A percentile compares a stretch with the other conserved stretches of the same genome.
These are phyloP conservation scores for Trichocladium uniseriatum DNA, from an alignment of 495 filamentous ascomycete species.

Conservation along the genomic window DNA sequence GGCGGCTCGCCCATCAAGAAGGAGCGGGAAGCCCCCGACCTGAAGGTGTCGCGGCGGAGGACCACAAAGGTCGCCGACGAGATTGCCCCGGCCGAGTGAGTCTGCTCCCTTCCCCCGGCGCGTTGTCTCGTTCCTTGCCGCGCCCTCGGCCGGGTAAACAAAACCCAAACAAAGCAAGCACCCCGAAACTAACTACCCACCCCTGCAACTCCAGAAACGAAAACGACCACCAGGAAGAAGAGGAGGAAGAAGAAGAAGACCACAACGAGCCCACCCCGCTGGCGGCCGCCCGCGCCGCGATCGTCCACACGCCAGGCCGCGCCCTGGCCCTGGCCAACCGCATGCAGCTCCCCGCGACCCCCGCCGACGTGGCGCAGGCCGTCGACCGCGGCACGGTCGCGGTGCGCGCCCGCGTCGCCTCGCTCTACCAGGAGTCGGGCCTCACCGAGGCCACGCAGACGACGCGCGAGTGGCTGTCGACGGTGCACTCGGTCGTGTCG, in stretches of 20 bases:
- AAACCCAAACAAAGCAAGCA: slow-evolving; percentile 1
- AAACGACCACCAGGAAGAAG: too few relatives aligned
- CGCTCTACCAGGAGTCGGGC: slow-evolving; percentile 41
- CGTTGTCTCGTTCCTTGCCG: neutral
- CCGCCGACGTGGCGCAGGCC: slow-evolving; percentile 69
- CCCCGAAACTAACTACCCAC: slow-evolving; percentile 1
- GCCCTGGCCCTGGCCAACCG: slow-evolving; percentile 42
- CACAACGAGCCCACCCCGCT: slow-evolving; percentile 6
- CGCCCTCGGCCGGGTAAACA: slow-evolving; percentile 1
- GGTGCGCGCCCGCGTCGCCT: slow-evolving; percentile 45
- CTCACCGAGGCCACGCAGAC: slow-evolving; percentile 48
- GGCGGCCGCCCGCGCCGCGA: slow-evolving; percentile 30
- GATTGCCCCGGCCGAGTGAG: slow-evolving; percentile 33
- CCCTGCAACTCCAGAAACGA: neutral
- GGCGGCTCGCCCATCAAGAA: slow-evolving; percentile 68
- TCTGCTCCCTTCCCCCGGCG: neutral
- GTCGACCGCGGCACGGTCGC: slow-evolving; percentile 66
- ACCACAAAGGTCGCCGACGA: slow-evolving; percentile 43
- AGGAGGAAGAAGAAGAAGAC: neutral
- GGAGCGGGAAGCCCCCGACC: slow-evolving; percentile 36
- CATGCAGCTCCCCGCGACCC: slow-evolving; percentile 68
- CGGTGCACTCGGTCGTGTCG: slow-evolving; percentile 57
- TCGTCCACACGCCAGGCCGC: slow-evolving; percentile 50
- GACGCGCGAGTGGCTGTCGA: slow-evolving; percentile 57
- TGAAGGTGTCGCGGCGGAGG: slow-evolving; percentile 37